phyloP scores from a whole-genome alignment of 2,329 filamentous ascomycete species.

The Emmonsiellopsis sp. region DNA sequence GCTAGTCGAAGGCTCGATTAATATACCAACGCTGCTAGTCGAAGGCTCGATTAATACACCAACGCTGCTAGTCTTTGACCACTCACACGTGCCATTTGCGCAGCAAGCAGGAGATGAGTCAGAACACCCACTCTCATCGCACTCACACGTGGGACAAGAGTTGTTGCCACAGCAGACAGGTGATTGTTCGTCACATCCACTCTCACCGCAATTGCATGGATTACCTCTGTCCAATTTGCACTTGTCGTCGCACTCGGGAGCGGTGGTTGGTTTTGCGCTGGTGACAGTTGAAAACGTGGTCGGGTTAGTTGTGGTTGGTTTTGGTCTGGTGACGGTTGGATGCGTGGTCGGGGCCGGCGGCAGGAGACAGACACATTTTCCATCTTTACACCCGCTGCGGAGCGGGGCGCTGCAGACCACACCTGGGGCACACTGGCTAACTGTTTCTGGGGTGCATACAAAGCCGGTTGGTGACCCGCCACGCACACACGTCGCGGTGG shows the following conservation, averaged over 20 bases:
- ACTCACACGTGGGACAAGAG: conserved; percentile 4
- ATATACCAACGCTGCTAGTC: too few relatives aligned
- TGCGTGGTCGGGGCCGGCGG: background rate
- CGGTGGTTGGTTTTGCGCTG: background rate
- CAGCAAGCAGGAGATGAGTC: conserved; percentile 1
- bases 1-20: too few relatives aligned
- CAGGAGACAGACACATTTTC: conserved; percentile 3
- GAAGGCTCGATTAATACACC: too few relatives aligned
- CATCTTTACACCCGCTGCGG: background rate
- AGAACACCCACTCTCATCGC: conserved; percentile 1
- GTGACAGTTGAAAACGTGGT: background rate
- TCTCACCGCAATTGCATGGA: background rate
- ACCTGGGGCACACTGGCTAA: conserved; percentile 1
- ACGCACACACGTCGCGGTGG: background rate
- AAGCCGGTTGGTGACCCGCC: conserved; percentile 3
- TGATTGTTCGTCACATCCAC: conserved; percentile 2
- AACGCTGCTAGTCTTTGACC: background rate
- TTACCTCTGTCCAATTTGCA: too few relatives aligned
- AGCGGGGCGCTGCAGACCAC: conserved; percentile 3
- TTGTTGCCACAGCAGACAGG: conserved; percentile 2
- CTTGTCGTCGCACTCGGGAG: too few relatives aligned
- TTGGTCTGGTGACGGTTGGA: background rate
- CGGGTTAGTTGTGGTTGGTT: background rate
- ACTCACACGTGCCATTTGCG: conserved; percentile 2
- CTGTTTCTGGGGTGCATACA: conserved; percentile 4